A percentile compares a stretch with the other conserved stretches of the same genome.
Evolutionary conservation across 2,329 filamentous ascomycete species (phyloP).

Genomic region (Aspergillus vadensis): DNA sequence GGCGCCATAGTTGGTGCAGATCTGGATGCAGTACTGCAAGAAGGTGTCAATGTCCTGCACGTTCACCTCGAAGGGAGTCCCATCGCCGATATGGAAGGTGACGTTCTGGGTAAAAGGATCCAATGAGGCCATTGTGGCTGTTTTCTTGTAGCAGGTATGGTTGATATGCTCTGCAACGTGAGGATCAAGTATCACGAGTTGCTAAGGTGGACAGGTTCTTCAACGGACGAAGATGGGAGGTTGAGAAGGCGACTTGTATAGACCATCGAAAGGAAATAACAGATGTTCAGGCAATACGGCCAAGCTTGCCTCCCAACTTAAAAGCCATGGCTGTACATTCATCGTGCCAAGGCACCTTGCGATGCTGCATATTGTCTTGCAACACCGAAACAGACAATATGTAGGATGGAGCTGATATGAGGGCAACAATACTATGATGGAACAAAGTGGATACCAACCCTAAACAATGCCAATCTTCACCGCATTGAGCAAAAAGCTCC

Average conservation of each 20-base stretch:
- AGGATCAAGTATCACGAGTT: not conserved
- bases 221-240: not conserved
- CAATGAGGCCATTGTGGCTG: constrained; percentile 31
- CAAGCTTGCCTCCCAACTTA: not conserved
- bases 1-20: constrained; percentile 66
- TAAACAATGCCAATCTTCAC: constrained; percentile 14
- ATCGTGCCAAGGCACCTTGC: constrained; percentile 11
- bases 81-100: constrained; percentile 50
- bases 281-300: not conserved
- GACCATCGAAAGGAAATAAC: constrained; percentile 3
- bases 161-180: constrained; percentile 6
- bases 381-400: constrained; percentile 36
- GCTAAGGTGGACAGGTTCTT: not conserved
- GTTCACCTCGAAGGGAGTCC: constrained; percentile 43
- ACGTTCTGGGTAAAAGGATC: constrained; percentile 57
- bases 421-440: constrained; percentile 16
- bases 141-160: not conserved
- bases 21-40: constrained; percentile 50
- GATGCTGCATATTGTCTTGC: constrained; percentile 12
- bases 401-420: not conserved
- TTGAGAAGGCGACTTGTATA: constrained; percentile 16
- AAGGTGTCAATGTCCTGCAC: constrained; percentile 50
- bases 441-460: not conserved
- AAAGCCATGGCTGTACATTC: not conserved
- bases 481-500: not conserved